Conservation (phyloP, 352 stramenopile species). For the Phytophthora parvispora region DNA sequence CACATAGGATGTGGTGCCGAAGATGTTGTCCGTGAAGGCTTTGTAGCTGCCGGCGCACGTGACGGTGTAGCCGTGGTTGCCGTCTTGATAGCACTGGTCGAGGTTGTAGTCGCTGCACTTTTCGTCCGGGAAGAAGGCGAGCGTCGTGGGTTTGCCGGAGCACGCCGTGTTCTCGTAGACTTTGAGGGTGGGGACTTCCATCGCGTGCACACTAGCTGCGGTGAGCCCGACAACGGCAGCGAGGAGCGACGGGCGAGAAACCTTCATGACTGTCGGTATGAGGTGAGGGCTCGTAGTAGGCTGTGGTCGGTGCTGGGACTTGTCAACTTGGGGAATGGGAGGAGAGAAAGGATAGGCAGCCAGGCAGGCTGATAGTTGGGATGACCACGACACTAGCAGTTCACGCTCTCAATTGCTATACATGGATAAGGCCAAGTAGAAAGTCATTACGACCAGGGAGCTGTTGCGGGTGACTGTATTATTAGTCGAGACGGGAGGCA, state of each 20-base stretch:
- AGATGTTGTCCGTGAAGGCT: conserved; percentile 1
- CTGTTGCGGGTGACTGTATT: neutral
- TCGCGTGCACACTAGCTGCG: neutral
- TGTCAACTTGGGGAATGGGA: neutral
- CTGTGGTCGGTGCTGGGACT: neutral
- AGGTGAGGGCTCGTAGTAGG: neutral
- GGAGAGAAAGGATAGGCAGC: neutral
- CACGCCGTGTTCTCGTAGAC: neutral
- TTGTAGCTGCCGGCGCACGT: conserved; percentile 1
- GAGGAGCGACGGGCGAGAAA: neutral
- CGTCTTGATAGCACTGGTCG: neutral
- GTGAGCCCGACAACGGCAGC: neutral
- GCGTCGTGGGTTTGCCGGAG: neutral
- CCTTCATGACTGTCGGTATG: neutral
- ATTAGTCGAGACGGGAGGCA: neutral
- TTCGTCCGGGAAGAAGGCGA: neutral
- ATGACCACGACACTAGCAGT: neutral
- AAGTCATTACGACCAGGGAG: neutral
- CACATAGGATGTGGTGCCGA: neutral
- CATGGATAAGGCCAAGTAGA: neutral
- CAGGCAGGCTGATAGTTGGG: too few relatives aligned
- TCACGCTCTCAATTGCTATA: neutral
- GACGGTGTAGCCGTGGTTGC: neutral
- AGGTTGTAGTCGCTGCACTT: neutral
- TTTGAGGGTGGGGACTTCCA: conserved; percentile 3